A percentile compares a stretch with the other conserved stretches of the same genome.
Conservation (phyloP, 2,329 filamentous ascomycete genomes). For the Coleophoma crateriformis region DNA sequence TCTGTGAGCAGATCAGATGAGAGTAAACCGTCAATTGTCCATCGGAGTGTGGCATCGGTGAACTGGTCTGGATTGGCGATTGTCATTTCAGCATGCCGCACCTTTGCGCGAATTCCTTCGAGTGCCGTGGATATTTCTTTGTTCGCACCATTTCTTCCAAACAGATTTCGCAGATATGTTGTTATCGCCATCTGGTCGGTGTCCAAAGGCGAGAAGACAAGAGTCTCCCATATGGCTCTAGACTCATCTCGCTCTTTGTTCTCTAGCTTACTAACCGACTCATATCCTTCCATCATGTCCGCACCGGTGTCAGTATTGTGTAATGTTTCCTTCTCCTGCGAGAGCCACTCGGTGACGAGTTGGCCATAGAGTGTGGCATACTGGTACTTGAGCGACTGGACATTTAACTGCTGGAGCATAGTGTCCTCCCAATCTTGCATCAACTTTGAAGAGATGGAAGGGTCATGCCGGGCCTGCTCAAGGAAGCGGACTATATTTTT, state of each 20-base stretch:
- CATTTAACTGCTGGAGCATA: constrained; percentile 39
- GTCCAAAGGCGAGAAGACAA: constrained; percentile 44
- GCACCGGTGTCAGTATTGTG: constrained; percentile 1
- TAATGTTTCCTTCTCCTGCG: constrained; percentile 16
- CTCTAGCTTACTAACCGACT: constrained; percentile 43
- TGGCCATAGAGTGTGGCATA: constrained; percentile 51
- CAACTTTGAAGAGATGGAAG: constrained; percentile 40
- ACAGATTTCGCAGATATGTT: constrained; percentile 45
- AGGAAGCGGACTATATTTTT: constrained; percentile 45
- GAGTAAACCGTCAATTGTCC: constrained; percentile 42
- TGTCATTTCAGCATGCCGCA: constrained; percentile 30
- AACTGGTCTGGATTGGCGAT: constrained; percentile 29
- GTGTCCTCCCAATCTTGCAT: constrained; percentile 40
- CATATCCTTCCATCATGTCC: constrained; percentile 26
- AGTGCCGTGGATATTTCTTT: constrained; percentile 36
- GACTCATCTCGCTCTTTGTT: constrained; percentile 37
- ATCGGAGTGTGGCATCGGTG: constrained; percentile 32
- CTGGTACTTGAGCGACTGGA: constrained; percentile 47
- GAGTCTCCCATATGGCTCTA: constrained; percentile 46
- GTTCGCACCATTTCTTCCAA: constrained; percentile 27
- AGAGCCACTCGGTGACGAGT: constrained; percentile 49
- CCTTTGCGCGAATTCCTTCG: constrained; percentile 30
- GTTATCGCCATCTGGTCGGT: constrained; percentile 40
- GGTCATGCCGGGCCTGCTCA: constrained; percentile 46
- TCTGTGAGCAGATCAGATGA: constrained; percentile 43